Conservation (phyloP, 2,329 filamentous ascomycete species). For the Camptophora hylomeconis region DNA sequence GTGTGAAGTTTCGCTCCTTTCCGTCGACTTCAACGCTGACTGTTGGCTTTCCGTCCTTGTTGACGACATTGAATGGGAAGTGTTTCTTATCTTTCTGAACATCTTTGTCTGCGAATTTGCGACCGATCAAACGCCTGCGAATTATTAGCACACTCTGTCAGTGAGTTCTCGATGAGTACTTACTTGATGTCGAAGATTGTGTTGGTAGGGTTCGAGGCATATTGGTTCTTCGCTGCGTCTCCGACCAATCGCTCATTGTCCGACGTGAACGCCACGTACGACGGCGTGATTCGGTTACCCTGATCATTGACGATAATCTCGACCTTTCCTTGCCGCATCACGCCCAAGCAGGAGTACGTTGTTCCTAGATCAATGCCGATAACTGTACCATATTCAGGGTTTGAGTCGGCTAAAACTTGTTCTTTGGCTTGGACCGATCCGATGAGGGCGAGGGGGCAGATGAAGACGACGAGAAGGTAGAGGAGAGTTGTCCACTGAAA, state of each 20-base stretch:
- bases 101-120: constrained; percentile 71
- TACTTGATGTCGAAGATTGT: constrained; percentile 78
- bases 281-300: constrained; percentile 91
- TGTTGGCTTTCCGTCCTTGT: constrained; percentile 80
- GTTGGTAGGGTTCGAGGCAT: constrained; percentile 61
- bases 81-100: constrained; percentile 93
- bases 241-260: constrained; percentile 94
- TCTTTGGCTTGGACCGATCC: constrained; percentile 61
- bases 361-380: constrained; percentile 95
- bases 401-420: constrained; percentile 47
- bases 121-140: constrained; percentile 65
- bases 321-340: constrained; percentile 90
- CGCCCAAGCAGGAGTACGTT: constrained; percentile 77
- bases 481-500: constrained; percentile 79
- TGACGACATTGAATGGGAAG: constrained; percentile 89
- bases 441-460: constrained; percentile 71
- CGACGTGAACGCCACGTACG: constrained; percentile 91
- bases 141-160: constrained; percentile 2
- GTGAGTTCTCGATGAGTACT: constrained; percentile 26
- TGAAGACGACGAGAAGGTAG: constrained; percentile 83
- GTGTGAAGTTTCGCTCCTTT: constrained; percentile 48
- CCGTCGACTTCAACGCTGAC: constrained; percentile 55
- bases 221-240: constrained; percentile 96
- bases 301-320: constrained; percentile 95
- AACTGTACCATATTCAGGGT: constrained; percentile 64